phyloP scores from a whole-genome alignment of 1,284 basidiomycete species.

The Phenoliferia sp. region DNA sequence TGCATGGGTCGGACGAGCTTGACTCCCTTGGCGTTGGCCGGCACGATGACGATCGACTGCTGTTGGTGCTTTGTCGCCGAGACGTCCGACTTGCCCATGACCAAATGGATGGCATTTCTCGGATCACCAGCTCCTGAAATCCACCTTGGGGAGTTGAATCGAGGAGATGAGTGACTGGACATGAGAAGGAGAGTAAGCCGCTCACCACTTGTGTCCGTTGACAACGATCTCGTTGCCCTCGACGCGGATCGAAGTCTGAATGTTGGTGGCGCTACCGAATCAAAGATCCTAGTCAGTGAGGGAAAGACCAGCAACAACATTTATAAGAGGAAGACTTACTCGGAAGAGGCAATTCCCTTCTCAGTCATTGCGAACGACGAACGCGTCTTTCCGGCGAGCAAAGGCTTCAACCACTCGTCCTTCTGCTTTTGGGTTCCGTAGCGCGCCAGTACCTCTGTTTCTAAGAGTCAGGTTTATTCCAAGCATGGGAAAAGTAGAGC shows the following conservation, averaged over 20 bases:
- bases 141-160: conserved; percentile 56
- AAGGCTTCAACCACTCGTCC: conserved; percentile 78
- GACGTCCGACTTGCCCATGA: conserved; percentile 73
- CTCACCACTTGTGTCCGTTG: conserved; percentile 89
- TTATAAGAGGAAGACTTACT: conserved; percentile 48
- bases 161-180: not conserved
- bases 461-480: conserved; percentile 24
- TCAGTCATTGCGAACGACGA: conserved; percentile 96
- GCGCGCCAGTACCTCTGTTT: conserved; percentile 94
- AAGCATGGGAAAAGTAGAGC: conserved; percentile 3
- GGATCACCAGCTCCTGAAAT: conserved; percentile 97
- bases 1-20: conserved; percentile 85
- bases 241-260: conserved; percentile 77
- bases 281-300: not conserved
- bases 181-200: conserved; percentile 39
- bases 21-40: conserved; percentile 79
- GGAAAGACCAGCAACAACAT: not conserved
- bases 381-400: conserved; percentile 87
- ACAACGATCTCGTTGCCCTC: conserved; percentile 88
- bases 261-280: conserved; percentile 73
- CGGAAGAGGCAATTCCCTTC: conserved; percentile 52
- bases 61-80: conserved; percentile 57
- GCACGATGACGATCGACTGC: conserved; percentile 90
- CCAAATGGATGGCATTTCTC: conserved; percentile 79
- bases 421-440: conserved; percentile 88